phyloP scores from a whole-genome alignment of 2,329 filamentous ascomycete genomes.

The Dactylellina drechsleri region DNA sequence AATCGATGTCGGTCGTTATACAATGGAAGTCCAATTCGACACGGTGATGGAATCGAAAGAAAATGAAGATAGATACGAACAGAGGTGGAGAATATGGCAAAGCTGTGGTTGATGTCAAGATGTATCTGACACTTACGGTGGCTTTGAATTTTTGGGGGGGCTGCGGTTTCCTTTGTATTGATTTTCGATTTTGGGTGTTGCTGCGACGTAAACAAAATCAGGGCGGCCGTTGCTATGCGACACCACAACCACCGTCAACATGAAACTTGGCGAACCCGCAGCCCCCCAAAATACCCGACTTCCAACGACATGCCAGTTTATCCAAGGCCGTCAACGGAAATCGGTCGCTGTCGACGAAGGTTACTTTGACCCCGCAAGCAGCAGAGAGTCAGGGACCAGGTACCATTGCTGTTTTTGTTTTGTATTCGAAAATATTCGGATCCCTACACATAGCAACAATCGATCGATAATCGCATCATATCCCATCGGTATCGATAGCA shows the following conservation, averaged over 20 bases:
- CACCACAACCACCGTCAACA: constrained; percentile 9
- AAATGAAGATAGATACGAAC: constrained; percentile 13
- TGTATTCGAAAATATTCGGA: background rate
- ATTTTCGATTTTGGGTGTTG: constrained; percentile 33
- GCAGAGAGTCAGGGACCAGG: background rate
- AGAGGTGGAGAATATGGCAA: constrained; percentile 1
- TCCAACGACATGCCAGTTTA: background rate
- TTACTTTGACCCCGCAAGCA: background rate
- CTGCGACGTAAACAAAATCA: constrained; percentile 45
- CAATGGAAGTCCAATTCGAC: background rate
- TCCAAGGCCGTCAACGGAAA: constrained; percentile 5
- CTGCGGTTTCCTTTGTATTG: constrained; percentile 42
- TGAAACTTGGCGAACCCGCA: constrained; percentile 22
- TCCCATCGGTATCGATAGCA: constrained; percentile 1
- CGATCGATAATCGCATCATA: constrained; percentile 6
- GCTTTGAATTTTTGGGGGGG: constrained; percentile 34
- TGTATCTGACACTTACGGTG: constrained; percentile 18
- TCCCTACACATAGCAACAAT: constrained; percentile 18
- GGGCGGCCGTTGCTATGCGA: constrained; percentile 48
- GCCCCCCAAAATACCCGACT: constrained; percentile 17
- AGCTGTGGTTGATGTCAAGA: constrained; percentile 33
- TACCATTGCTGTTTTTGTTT: constrained; percentile 9
- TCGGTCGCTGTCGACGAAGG: constrained; percentile 10
- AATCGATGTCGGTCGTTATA: constrained; percentile 8
- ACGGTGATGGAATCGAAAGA: background rate